phyloP scores from a whole-genome alignment of 345 rosid genomes.

The Citrus glauca region DNA sequence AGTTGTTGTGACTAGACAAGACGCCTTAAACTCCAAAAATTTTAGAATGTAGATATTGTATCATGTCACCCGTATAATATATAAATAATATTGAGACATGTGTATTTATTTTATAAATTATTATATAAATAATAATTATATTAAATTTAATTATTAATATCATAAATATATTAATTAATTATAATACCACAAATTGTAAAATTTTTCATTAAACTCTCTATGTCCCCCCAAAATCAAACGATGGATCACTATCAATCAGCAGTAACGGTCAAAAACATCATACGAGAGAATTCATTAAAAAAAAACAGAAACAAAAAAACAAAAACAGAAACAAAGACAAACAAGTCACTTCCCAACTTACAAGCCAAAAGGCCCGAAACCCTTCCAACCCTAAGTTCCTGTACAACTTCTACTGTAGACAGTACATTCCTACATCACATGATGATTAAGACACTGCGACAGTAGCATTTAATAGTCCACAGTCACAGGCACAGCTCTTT shows the following conservation, averaged over 20 bases:
- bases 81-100: rapidly evolving
- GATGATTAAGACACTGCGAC: background rate
- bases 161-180: rapidly evolving
- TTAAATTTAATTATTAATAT: rapidly evolving
- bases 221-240: background rate
- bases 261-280: background rate
- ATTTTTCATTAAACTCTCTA: too few relatives aligned
- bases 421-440: background rate
- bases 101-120: too few relatives aligned
- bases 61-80: rapidly evolving
- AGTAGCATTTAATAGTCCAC: too few relatives aligned
- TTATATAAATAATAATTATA: too few relatives aligned
- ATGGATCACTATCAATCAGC: background rate
- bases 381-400: background rate
- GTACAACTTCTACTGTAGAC: too few relatives aligned
- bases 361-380: background rate
- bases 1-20: too few relatives aligned
- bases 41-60: too few relatives aligned
- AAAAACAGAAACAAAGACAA: background rate
- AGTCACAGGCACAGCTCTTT: too few relatives aligned
- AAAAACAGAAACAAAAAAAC: background rate
- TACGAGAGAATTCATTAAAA: too few relatives aligned
- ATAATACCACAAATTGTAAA: rapidly evolving
- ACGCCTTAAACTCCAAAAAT: too few relatives aligned
- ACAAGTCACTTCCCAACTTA: background rate